phyloP scores from a whole-genome alignment of 1,139 yeast genomes.

The Candida sp. region DNA sequence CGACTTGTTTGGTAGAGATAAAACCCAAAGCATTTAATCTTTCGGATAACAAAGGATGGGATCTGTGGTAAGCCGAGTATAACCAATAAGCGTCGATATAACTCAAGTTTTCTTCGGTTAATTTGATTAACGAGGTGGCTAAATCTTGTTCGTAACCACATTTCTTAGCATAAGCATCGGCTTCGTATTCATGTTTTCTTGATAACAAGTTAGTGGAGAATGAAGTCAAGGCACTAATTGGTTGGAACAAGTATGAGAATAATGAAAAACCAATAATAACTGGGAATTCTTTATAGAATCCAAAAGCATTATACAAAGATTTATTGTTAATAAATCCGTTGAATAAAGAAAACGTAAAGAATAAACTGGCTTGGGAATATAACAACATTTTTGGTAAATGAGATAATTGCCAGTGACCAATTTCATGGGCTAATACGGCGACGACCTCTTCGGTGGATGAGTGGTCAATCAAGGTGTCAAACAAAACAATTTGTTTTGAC shows the following conservation, averaged over 20 bases:
- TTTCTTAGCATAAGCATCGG: constrained; percentile 78
- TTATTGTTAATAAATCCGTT: constrained; percentile 75
- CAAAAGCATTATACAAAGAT: constrained; percentile 76
- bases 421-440: constrained; percentile 95
- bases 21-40: constrained; percentile 72
- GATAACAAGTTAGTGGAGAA: constrained; percentile 68
- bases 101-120: constrained; percentile 78
- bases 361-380: constrained; percentile 61
- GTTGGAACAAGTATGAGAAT: constrained; percentile 71
- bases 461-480: constrained; percentile 83
- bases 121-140: constrained; percentile 66
- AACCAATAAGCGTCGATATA: constrained; percentile 87
- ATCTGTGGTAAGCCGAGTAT: constrained; percentile 83
- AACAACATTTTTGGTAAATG: constrained; percentile 75
- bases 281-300: constrained; percentile 65
- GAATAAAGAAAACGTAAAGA: constrained; percentile 66
- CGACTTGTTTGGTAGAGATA: constrained; percentile 43
- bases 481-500: constrained; percentile 92
- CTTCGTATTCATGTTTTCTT: constrained; percentile 89
- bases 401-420: constrained; percentile 94
- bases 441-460: constrained; percentile 78
- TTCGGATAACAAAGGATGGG: constrained; percentile 90
- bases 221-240: constrained; percentile 66
- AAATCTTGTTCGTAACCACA: constrained; percentile 71
- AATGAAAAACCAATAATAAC: constrained; percentile 76